Percentiles rank a stretch among this genome's conserved stretches.
Conservation (phyloP, 78 protist genomes). For the Acrasis kona region DNA sequence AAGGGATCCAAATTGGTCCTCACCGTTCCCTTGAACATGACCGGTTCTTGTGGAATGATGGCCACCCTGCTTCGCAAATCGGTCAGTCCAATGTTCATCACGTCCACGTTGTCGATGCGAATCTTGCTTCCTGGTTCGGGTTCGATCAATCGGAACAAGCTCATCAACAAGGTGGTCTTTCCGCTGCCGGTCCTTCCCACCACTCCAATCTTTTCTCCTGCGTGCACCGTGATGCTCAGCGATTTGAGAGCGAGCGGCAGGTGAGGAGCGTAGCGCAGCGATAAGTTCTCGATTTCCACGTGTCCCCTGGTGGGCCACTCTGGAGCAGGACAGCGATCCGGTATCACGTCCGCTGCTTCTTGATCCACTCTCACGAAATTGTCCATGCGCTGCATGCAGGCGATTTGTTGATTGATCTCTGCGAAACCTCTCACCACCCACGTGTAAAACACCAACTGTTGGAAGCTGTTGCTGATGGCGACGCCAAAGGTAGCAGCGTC, state of each 20-base stretch:
- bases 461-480: background rate
- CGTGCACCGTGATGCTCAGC: background rate
- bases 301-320: constrained; percentile 15
- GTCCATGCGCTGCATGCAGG: constrained; percentile 16
- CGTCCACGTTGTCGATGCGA: constrained; percentile 46
- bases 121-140: constrained; percentile 20
- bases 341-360: no score
- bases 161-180: background rate
- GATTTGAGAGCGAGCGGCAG: background rate
- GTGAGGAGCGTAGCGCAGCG: background rate
- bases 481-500: no score
- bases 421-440: background rate
- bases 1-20: constrained; percentile 86
- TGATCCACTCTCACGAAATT: no score
- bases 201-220: constrained; percentile 18
- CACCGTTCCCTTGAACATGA: constrained; percentile 65
- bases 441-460: no score
- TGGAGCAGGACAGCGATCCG: no score
- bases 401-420: constrained; percentile 13
- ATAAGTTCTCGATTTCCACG: background rate
- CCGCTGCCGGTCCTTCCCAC: constrained; percentile 43
- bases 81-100: constrained; percentile 33
- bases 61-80: constrained; percentile 57
- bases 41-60: constrained; percentile 90
- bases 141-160: constrained; percentile 18